Evolutionary conservation across 1,284 basidiomycete genomes (phyloP), one percentile per base, ranked within the genome.

Genomic region (Ustilago shanxiensis): DNA sequence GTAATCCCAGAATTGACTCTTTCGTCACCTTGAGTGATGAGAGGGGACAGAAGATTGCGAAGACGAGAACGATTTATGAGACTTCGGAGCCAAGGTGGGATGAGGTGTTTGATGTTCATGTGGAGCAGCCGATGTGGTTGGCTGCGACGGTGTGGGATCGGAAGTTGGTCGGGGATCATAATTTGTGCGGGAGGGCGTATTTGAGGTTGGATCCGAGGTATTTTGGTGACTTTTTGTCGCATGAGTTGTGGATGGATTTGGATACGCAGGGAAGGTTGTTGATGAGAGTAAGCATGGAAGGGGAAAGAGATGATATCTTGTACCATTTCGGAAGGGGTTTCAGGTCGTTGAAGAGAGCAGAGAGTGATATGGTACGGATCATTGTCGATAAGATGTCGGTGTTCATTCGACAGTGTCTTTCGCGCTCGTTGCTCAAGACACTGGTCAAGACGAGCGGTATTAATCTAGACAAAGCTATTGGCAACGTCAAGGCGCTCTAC

Each of bases 331-430:
- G 97, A 13, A 90, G 95, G 44, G 97, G 93, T 1, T 99, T 99
- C 89, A 90, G 96, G 41, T 95, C 92, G 53, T 87, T 99, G 80
- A 98, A 99, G 87, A 89, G 96, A 26, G 93, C 95, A 0, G 95
- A 99, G 85, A 91, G 90, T 24, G 96, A 99, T 81, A 98, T 99
- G 97, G 91, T 96, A 52, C 90, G 95, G 9, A 93, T 94, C 51
- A 96, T 99, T 86, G 93, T 98, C 58, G 96, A 99, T 88, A 98
- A 98, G 95, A 98, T 99, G 93, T 91, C 93, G 14, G 94, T 96
- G 0, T 93, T 96, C 82, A 92, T 99, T 79, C 91, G 93, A 49
- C 93, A 98, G 85, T 95, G 92, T 66, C 88, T 99, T 11, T 98
- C 95, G 1, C 89, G 93, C 4, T 88, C 87, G 16, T 89, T 94